Percentiles rank a stretch among this genome's conserved stretches.
Conservation (phyloP, 108 stramenopile genomes). For the Mediolabrus comicus region DNA sequence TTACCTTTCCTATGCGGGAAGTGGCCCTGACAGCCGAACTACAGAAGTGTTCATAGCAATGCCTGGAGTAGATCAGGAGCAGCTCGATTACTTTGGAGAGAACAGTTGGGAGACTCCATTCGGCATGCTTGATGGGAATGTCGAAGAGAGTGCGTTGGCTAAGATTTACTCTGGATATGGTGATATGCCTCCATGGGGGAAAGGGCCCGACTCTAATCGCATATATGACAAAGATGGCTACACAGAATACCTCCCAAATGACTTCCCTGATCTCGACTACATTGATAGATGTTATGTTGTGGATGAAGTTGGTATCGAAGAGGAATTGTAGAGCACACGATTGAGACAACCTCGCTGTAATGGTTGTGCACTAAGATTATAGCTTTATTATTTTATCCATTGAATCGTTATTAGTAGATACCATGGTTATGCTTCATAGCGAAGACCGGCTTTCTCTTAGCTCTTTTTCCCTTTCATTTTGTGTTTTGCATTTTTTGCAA, state of each 20-base stretch:
- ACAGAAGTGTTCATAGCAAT: constrained; percentile 82
- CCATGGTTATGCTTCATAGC: too few species aligned
- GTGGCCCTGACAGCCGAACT: constrained; percentile 69
- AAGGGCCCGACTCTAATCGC: constrained; percentile 24
- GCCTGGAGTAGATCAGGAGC: constrained; percentile 61
- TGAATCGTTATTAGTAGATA: too few species aligned
- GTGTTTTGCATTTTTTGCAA: too few species aligned
- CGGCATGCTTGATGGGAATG: constrained; percentile 65
- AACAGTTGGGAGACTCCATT: constrained; percentile 87
- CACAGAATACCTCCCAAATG: constrained; percentile 54
- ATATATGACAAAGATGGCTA: constrained; percentile 38
- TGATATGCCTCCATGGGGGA: constrained; percentile 81
- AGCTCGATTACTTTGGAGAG: constrained; percentile 55
- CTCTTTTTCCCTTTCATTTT: too few species aligned
- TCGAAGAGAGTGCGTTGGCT: constrained; percentile 46
- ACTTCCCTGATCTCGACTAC: constrained; percentile 66
- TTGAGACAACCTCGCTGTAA: not conserved
- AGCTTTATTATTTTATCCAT: too few species aligned
- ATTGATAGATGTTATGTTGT: constrained; percentile 39
- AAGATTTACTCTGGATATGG: constrained; percentile 76
- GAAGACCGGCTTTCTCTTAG: too few species aligned
- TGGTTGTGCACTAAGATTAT: too few species aligned
- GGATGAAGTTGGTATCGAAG: constrained; percentile 9
- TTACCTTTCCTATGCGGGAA: constrained; percentile 45
- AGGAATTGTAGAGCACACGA: not conserved